Conservation (phyloP, 345 rosid species). For the Hibiscus tridactylites region DNA sequence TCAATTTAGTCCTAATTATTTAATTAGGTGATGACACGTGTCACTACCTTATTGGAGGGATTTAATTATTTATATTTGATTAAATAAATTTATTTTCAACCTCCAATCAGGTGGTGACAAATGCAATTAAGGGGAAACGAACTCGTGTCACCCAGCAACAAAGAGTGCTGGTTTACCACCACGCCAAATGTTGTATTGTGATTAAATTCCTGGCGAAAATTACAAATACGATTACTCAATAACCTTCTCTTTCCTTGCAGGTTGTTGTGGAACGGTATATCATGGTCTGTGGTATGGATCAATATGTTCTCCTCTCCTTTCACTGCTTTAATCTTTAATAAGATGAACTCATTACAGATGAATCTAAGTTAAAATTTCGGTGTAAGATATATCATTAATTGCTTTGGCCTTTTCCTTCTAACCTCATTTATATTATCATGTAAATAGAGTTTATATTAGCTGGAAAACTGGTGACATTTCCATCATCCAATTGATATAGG, state of each 20-base stretch:
- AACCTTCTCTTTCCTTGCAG: conserved; percentile 29
- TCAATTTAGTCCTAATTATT: no score
- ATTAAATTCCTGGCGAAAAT: no score
- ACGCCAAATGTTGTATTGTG: no score
- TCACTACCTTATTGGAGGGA: no score
- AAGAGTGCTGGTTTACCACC: no score
- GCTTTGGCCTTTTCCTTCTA: conserved; percentile 7
- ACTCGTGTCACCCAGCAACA: no score
- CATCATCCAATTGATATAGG: neutral
- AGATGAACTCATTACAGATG: neutral
- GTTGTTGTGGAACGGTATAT: conserved; percentile 97
- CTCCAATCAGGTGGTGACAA: no score
- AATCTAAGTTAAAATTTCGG: conserved; percentile 6
- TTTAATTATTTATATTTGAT: no score
- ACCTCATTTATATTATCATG: neutral
- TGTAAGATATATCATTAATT: neutral
- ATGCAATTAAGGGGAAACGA: no score
- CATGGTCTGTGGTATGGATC: conserved; percentile 98
- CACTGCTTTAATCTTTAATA: conserved; percentile 11
- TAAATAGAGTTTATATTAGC: neutral
- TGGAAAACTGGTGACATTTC: neutral
- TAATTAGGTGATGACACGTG: no score
- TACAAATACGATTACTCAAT: no score
- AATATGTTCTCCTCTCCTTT: conserved; percentile 65
- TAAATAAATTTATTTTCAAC: no score